Base-by-base conservation (phyloP, 495 filamentous ascomycete genomes). In the Evernia prunastri region DNA sequence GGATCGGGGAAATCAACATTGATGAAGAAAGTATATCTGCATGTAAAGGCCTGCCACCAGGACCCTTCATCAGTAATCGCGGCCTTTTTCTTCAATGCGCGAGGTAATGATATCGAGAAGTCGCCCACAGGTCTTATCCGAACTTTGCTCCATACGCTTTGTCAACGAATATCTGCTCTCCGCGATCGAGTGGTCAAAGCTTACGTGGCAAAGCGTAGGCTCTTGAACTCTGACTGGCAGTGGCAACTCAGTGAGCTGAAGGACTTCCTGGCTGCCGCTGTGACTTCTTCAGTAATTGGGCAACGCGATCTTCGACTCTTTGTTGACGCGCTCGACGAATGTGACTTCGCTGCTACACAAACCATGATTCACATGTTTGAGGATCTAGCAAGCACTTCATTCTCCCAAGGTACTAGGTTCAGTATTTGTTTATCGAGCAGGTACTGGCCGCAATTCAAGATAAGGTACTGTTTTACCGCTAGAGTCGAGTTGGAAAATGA, bases 1-100 rank as follows among this genome's bases (percentile, higher is more conserved):
- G 76, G 76, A n/a, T 69, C 72, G 13, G 78, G 78, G 2, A 80
- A 81, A 69, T 79, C 77, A 12, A 80, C 76, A 0, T 58, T 81
- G 47, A 68, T 77, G 64, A 71, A 71, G 20, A 62, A 58, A 23
- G 43, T 31, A 58, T 43, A 43, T 43, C 2, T 17, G 2, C 40
- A 66, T 37, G 23, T 40, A 18, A 36, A 54, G 61, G 20, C 59
- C 60, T 53, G 65, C 71, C 23, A 20, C 5, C 25, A 13, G 9
- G 29, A 36, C 5, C 29, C 29, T 20, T 33, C 53, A 36, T 13
- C 25, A n/a, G 29, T 36, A 11, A 65, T 72, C 0, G 58, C 75
- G 0, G n/a, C n/a, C n/a, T n/a, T n/a, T n/a, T n/a, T n/a, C n/a
- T n/a, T n/a, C n/a, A n/a, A n/a, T n/a, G n/a, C n/a, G n/a, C 51